A percentile compares a stretch with the other conserved stretches of the same genome.
Conservation (phyloP, 1,284 basidiomycete genomes). For the Vanrija sp. region DNA sequence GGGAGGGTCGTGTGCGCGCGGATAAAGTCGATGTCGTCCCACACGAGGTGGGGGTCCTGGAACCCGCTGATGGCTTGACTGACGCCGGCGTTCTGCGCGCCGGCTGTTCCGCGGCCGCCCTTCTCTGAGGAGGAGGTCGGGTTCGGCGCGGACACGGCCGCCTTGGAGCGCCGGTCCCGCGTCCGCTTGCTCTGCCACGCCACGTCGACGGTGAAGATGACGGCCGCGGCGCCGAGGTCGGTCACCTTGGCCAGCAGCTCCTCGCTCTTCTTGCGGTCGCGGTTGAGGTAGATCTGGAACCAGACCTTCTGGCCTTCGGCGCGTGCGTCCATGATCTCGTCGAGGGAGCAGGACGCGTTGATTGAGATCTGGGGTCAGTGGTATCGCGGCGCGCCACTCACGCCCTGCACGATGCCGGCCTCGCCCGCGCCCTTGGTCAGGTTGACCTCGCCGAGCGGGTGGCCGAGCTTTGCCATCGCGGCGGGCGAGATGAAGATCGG, state of each 20-base stretch:
- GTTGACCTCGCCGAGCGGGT: slow-evolving; percentile 82
- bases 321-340: slow-evolving; percentile 51
- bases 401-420: slow-evolving; percentile 77
- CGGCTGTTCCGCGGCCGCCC: neutral
- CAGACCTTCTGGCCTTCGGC: slow-evolving; percentile 66
- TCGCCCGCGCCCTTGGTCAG: slow-evolving; percentile 70
- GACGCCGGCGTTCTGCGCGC: slow-evolving; percentile 26
- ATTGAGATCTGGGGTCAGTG: slow-evolving; percentile 58
- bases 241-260: slow-evolving; percentile 55
- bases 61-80: slow-evolving; percentile 52
- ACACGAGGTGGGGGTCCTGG: slow-evolving; percentile 52
- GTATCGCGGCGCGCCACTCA: slow-evolving; percentile 32
- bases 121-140: neutral
- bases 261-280: slow-evolving; percentile 64
- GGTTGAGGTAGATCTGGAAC: slow-evolving; percentile 81
- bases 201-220: slow-evolving; percentile 91
- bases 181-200: slow-evolving; percentile 83
- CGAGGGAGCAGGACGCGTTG: slow-evolving; percentile 72
- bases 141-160: slow-evolving; percentile 16
- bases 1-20: slow-evolving; percentile 50
- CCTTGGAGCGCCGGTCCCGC: slow-evolving; percentile 57
- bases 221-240: slow-evolving; percentile 55
- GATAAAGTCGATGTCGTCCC: slow-evolving; percentile 49
- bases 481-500: slow-evolving; percentile 80
- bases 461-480: slow-evolving; percentile 84